These are phyloP conservation scores for Clavaria fumosa DNA, from an alignment of 768 basidiomycete genomes.

Conservation along the genomic window DNA sequence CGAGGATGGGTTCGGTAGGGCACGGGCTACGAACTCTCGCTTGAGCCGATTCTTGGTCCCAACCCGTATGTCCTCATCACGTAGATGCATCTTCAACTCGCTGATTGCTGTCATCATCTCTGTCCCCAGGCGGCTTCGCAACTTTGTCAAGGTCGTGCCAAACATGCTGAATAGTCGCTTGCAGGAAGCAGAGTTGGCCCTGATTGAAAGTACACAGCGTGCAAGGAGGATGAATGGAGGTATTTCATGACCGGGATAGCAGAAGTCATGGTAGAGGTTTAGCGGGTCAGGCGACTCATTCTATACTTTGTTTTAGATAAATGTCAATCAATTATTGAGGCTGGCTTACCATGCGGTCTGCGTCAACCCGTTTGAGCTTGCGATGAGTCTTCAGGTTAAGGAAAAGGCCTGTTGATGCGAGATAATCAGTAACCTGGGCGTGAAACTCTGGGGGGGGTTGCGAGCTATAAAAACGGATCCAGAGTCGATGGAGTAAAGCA, in stretches of 20 bases:
- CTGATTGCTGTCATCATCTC: slow-evolving; percentile 12
- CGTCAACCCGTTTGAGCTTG: not conserved
- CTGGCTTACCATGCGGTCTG: not conserved
- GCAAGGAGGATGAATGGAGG: slow-evolving; percentile 14
- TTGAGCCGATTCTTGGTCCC: not conserved
- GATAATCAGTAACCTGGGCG: slow-evolving; percentile 2
- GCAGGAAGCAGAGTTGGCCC: slow-evolving; percentile 19
- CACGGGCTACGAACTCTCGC: not conserved
- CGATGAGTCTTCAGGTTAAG: not conserved
- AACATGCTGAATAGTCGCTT: slow-evolving; percentile 21
- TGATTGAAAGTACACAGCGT: slow-evolving; percentile 12
- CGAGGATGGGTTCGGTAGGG: not conserved
- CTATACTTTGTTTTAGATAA: not conserved
- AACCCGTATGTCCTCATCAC: slow-evolving; percentile 1
- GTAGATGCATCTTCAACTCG: slow-evolving; percentile 19
- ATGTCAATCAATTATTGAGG: not conserved
- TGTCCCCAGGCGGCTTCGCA: slow-evolving; percentile 12
- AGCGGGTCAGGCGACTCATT: slow-evolving; percentile 5
- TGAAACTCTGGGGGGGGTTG: not conserved
- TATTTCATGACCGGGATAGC: not conserved
- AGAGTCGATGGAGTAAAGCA: slow-evolving; percentile 8
- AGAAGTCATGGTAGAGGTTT: slow-evolving; percentile 3
- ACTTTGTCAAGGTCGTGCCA: slow-evolving; percentile 16
- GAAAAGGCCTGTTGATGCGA: not conserved
- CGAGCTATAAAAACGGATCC: slow-evolving; percentile 8